Evolutionary conservation across 768 basidiomycete genomes (phyloP), one percentile per base, ranked within the genome.

Genomic region (Boletus rex-veris): DNA sequence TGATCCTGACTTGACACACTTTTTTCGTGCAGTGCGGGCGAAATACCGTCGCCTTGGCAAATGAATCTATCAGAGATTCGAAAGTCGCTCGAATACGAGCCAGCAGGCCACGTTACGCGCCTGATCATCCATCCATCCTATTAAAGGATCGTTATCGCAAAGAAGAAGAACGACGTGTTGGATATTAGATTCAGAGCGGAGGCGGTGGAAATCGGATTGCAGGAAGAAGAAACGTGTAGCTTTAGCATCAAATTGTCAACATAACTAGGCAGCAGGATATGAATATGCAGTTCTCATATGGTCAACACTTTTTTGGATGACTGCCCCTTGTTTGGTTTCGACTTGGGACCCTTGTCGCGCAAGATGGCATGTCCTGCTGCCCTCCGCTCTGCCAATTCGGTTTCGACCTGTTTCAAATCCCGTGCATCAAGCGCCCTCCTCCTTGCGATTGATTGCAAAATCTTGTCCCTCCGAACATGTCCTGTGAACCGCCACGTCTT

Each of bases 391-490:
- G 63, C 62, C 41, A 75, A 19, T 53, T 71, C 59, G 0, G 57
- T 51, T 61, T 76, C 72, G 45, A 73, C 72, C 58, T 68, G 69
- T 51, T 72, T 62, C 53, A 80, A 60, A 39, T 69, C 71, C 33
- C 67, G 63, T 60, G 76, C 78, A 33, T 79, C 68, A 59, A 74
- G 69, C 11, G 73, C 70, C 52, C 80, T 69, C 59, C 75, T 73
- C 64, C 70, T 72, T 41, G 81, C 76, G 37, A 84, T 78, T 43
- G 74, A 73, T 51, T 74, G 73, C 49, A 84, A 53, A 48, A 83
- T 81, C 59, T 81, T 78, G 41, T 77, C 74, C 48, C 80, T 71
- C 48, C 74, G 67, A n/a, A 73, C 65, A 31, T 71, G 71, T 15
- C 74, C 71, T 3, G 74, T 68, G 63, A 77, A 72, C 0, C 65